A percentile compares a stretch with the other conserved stretches of the same genome.
These are phyloP conservation scores for Naematelia encephala DNA, from an alignment of 768 basidiomycete genomes.

Conservation along the genomic window DNA sequence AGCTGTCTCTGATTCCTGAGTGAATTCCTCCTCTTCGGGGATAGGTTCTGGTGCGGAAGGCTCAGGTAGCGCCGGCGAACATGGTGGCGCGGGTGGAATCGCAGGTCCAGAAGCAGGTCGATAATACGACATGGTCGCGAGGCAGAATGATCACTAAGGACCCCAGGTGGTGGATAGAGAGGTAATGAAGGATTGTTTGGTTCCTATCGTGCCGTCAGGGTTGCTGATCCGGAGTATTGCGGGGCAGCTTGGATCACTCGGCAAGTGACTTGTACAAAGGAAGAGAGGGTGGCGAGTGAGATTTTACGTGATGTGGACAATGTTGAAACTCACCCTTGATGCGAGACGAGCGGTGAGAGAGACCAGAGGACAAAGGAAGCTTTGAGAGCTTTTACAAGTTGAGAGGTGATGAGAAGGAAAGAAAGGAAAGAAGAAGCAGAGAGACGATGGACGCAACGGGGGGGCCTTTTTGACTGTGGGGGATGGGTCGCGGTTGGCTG, in stretches of 20 bases:
- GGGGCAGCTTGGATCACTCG: not conserved
- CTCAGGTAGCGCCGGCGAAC: not conserved
- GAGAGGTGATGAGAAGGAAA: no score
- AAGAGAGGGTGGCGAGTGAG: not conserved
- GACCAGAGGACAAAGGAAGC: not conserved
- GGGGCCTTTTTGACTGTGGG: not conserved
- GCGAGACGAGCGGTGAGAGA: not conserved
- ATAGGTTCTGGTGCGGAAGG: not conserved
- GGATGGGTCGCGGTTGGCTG: no score
- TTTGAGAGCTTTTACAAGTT: no score
- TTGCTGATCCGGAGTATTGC: not conserved
- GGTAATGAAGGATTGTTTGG: not conserved
- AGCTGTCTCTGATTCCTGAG: not conserved
- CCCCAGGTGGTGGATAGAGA: not conserved
- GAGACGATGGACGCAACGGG: not conserved
- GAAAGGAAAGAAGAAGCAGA: not conserved
- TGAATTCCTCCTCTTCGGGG: not conserved
- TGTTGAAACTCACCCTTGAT: not conserved
- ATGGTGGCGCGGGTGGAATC: not conserved
- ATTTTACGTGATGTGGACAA: not conserved
- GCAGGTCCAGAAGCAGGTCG: not conserved
- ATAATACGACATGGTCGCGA: not conserved
- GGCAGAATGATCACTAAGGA: no score
- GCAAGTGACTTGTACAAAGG: not conserved
- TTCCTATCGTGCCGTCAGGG: not conserved